A percentile compares a stretch with the other conserved stretches of the same genome.
These are phyloP conservation scores for Dryas alaskensis DNA, from an alignment of 306 rosid genomes.

Conservation along the genomic window DNA sequence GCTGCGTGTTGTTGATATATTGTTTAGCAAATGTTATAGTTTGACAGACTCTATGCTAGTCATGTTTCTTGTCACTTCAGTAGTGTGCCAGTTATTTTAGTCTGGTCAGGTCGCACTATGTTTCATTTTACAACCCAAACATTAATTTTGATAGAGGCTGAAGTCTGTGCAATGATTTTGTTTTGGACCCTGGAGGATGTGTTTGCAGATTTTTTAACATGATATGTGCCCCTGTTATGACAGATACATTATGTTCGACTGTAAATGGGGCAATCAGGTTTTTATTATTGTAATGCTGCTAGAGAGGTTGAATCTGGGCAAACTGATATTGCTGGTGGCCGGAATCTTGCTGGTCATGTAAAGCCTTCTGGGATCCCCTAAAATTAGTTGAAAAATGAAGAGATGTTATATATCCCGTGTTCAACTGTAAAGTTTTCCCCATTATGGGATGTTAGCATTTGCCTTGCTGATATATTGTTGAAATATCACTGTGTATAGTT, in stretches of 20 bases:
- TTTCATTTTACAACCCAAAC: background rate
- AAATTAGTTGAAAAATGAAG: background rate
- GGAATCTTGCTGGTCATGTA: background rate
- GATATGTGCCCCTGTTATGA: background rate
- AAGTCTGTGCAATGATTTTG: no score
- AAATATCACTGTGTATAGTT: background rate
- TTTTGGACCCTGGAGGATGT: background rate
- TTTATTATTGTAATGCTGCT: background rate
- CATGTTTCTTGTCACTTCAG: background rate
- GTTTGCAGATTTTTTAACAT: background rate
- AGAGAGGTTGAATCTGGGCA: background rate
- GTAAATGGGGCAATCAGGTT: background rate
- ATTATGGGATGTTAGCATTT: background rate
- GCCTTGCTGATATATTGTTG: background rate
- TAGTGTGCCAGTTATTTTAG: background rate
- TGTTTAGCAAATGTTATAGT: background rate
- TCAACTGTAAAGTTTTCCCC: background rate
- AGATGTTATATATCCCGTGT: background rate
- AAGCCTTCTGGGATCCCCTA: background rate
- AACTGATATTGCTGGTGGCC: background rate
- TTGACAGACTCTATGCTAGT: background rate
- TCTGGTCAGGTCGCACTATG: background rate
- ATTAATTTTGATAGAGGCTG: background rate
- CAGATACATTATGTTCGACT: conserved; percentile 7
- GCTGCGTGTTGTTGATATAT: background rate